Evolutionary conservation across 257 asterid genomes (phyloP), one percentile per base, ranked within the genome.

Genomic region (Paraleonurus japonicus): DNA sequence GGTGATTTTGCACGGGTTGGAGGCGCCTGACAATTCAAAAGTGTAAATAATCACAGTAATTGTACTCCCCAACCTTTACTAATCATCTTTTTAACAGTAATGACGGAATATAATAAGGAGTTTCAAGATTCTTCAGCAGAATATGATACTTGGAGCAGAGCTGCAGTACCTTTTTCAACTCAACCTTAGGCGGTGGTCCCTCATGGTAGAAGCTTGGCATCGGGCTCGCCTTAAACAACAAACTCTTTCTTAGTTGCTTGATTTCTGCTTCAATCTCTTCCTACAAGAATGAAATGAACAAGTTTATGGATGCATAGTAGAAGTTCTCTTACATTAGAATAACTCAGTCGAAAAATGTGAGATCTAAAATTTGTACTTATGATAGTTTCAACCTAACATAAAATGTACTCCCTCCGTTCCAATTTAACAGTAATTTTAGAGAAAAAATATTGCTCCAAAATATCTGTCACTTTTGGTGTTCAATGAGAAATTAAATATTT

Each of bases 171-270:
- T 90, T 90, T 80, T 90, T 86, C 75, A 88, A 63, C 80, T 90
- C 89, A 67, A 75, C 84, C 83, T 86, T 86, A 10, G 93, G 92
- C 20, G 94, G 97, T 13, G 92, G 94, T 24, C 90, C 94, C 74
- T 90, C 97, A 10, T 85, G 87, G 85, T 90, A 90, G 81, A 90
- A 90, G 83, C 89, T 86, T 70, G 97, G 97, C 97, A 90, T 83
- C 3, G 97, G 97, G 75, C 72, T 83, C 50, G 97, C 97, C 83
- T 90, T 90, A 73, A 90, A 90, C 30, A 30, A 9, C 84, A 90
- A 78, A 75, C 85, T 80, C 79, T 86, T 88, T 61, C 96, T 81
- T 69, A 90, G 79, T 83, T 86, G 94, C 76, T 85, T 88, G 65
- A 90, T 81, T 73, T 91, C 86, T 57, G 85, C 85, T 66, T 85